phyloP scores from a whole-genome alignment of 306 rosid genomes.

The Cajanus cajan region DNA sequence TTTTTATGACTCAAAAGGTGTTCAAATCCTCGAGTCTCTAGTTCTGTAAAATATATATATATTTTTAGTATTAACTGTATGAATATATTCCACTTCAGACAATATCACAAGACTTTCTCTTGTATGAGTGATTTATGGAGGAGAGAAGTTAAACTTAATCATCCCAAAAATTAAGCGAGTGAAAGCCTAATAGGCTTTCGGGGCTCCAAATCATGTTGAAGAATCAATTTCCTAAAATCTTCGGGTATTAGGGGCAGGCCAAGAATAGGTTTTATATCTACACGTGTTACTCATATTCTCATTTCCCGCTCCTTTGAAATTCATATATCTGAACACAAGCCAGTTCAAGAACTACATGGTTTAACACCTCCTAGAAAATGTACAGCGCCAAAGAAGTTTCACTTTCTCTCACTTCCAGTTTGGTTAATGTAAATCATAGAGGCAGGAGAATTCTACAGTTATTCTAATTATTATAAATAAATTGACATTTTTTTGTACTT shows the following conservation, averaged over 20 bases:
- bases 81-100: neutral
- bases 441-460: neutral
- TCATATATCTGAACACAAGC: neutral
- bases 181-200: neutral
- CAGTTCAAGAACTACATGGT: neutral
- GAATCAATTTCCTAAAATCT: neutral
- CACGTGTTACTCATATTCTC: neutral
- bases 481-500: neutral
- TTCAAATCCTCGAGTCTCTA: neutral
- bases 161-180: neutral
- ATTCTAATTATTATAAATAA: neutral
- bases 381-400: neutral
- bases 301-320: neutral
- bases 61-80: neutral
- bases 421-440: constrained; percentile 9
- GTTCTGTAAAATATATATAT: neutral
- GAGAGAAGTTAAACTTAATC: neutral
- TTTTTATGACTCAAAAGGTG: neutral
- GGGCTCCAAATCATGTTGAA: neutral
- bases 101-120: neutral
- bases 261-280: neutral
- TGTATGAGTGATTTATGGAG: neutral
- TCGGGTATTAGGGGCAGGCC: neutral
- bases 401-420: neutral
- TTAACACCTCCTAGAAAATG: neutral